Base-by-base conservation (phyloP, 106 monocot genomes). In the Acanthochlamys bracteata region DNA sequence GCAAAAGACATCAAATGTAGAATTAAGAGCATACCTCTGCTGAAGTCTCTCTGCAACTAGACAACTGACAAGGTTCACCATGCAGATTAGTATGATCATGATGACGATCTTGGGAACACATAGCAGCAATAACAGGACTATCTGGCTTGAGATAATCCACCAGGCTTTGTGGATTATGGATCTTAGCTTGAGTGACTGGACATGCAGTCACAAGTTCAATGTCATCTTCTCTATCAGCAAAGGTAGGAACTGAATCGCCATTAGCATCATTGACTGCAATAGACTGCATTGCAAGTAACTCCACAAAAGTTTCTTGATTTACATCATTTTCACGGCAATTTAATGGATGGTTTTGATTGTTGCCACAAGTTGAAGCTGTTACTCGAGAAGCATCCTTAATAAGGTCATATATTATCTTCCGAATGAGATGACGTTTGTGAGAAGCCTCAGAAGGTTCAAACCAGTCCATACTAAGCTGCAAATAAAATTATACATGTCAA, bases 361-460 rank as follows among this genome's bases (percentile, higher is more conserved):
- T 47, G 39, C 46, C 57, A 22, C 52, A 11, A 12, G 24, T 21
- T 53, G 70, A 47, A 25, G 39, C 8, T 46, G 42, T 20, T 61
- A 65, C 51, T 39, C 79, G 79, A 65, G 63, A 63, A 10, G 63
- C 12, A 40, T 79, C 67, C 10, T 66, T 63, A 16, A 82, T 55
- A 66, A 88, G 77, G 14, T 93, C 72, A 43, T 77, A 78, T 25
- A 93, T 72, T 39, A 93, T 46, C 56, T 82, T 88, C 25, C 77
- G 71, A 51, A 93, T 85, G 13, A 80, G 15, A 65, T 74, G 70
- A 11, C 92, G 82, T 56, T 93, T 93, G 24, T 64, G 69, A 66
- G 88, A 93, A 64, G 88, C 92, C 60, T 88, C 92, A 24, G 82
- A 76, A 65, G 92, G 92, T 45, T 71, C 60, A 66, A 93, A 93